A percentile compares a stretch with the other conserved stretches of the same genome.
Conservation (phyloP, 139 green algal genomes). For the Cymbomonas tetramitiformis region DNA sequence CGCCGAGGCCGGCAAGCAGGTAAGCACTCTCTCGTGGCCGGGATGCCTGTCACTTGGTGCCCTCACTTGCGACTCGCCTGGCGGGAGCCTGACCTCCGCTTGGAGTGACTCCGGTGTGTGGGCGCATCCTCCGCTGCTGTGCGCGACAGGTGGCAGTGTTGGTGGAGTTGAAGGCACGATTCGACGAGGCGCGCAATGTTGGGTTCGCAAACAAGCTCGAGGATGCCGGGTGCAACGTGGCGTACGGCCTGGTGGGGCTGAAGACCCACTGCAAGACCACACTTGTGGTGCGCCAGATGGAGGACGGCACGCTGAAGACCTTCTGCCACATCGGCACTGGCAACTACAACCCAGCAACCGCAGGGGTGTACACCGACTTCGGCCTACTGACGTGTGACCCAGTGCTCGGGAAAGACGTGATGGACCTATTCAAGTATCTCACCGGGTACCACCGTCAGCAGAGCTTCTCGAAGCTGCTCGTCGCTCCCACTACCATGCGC, state of each 20-base stretch:
- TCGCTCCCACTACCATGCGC: constrained; percentile 27
- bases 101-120: too few relatives aligned
- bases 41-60: too few relatives aligned
- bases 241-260: constrained; percentile 44
- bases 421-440: constrained; percentile 48
- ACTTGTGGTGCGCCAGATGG: constrained; percentile 32
- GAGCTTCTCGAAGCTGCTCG: constrained; percentile 29
- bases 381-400: constrained; percentile 35
- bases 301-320: constrained; percentile 24
- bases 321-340: constrained; percentile 48
- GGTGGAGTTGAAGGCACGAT: constrained; percentile 47
- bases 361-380: constrained; percentile 42
- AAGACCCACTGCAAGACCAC: constrained; percentile 48
- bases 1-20: constrained; percentile 38
- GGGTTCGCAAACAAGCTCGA: constrained; percentile 36
- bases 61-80: too few relatives aligned
- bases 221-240: constrained; percentile 41
- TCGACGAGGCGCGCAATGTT: constrained; percentile 44
- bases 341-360: constrained; percentile 49
- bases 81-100: too few relatives aligned
- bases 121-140: too few relatives aligned
- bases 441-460: constrained; percentile 35
- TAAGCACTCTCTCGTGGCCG: too few relatives aligned
- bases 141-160: constrained; percentile 44
- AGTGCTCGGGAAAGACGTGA: constrained; percentile 34